Evolutionary conservation across 768 basidiomycete genomes (phyloP).

Genomic region (Rossbeevera mucosa): DNA sequence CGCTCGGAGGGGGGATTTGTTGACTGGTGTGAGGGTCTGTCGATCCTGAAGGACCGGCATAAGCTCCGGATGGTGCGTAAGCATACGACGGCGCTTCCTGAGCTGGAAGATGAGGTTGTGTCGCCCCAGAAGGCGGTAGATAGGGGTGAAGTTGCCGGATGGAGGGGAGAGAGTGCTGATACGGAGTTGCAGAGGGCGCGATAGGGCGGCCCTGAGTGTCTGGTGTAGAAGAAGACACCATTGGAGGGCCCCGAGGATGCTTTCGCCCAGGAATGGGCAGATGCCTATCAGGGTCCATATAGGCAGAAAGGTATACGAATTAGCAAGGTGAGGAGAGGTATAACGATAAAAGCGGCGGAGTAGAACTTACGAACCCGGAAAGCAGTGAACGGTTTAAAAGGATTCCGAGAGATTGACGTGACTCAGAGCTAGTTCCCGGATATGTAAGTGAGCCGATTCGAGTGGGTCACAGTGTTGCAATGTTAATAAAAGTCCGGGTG

Average conservation of each 20-base stretch:
- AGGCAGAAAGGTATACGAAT: slow-evolving; percentile 3
- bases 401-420: slow-evolving; percentile 23
- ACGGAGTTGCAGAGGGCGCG: slow-evolving; percentile 18
- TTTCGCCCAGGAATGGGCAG: slow-evolving; percentile 32
- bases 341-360: slow-evolving; percentile 18
- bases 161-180: slow-evolving; percentile 48
- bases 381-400: slow-evolving; percentile 22
- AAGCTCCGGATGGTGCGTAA: slow-evolving; percentile 22
- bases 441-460: slow-evolving; percentile 27
- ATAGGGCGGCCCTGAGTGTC: slow-evolving; percentile 28
- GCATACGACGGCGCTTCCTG: slow-evolving; percentile 26
- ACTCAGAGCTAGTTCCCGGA: slow-evolving; percentile 20
- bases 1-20: slow-evolving; percentile 16
- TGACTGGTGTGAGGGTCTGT: slow-evolving; percentile 25
- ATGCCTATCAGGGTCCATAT: slow-evolving; percentile 38
- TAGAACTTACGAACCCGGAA: slow-evolving; percentile 22
- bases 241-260: slow-evolving; percentile 24
- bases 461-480: slow-evolving; percentile 28
- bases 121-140: slow-evolving; percentile 47
- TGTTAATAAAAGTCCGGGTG: slow-evolving; percentile 28
- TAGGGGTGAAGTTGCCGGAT: slow-evolving; percentile 67
- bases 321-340: slow-evolving; percentile 15
- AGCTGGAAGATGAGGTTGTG: slow-evolving; percentile 25
- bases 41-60: slow-evolving; percentile 23
- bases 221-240: slow-evolving; percentile 24